Evolutionary conservation across 2,329 filamentous ascomycete genomes (phyloP).

Genomic region (Fusarium sp.): DNA sequence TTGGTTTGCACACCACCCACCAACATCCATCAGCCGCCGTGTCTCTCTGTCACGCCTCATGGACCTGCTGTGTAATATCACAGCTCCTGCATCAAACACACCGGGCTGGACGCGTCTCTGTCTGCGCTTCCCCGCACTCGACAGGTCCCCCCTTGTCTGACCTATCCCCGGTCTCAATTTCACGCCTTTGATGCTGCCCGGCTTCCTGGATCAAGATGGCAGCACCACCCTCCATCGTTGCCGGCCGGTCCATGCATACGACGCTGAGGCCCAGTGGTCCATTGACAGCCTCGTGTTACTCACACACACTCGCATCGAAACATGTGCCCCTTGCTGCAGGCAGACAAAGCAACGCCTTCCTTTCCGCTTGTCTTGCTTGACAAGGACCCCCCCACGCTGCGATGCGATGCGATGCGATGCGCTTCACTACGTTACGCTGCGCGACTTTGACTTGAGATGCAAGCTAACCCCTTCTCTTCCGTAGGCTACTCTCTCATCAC

Average conservation of each 20-base stretch:
- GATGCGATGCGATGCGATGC: not conserved
- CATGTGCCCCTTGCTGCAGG: conserved; percentile 27
- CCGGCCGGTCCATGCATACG: conserved; percentile 14
- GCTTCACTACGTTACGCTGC: not conserved
- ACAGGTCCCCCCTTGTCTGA: conserved; percentile 11
- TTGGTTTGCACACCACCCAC: conserved; percentile 26
- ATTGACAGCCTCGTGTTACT: conserved; percentile 36
- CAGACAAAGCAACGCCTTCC: conserved; percentile 19
- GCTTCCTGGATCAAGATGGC: conserved; percentile 37
- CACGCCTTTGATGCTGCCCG: conserved; percentile 18
- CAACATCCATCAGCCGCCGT: conserved; percentile 27
- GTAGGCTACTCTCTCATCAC: conserved; percentile 69
- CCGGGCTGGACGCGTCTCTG: conserved; percentile 15
- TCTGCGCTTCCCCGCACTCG: conserved; percentile 39
- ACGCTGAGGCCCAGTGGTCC: conserved; percentile 32
- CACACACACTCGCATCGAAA: conserved; percentile 27
- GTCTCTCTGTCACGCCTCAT: not conserved
- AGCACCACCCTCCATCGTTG: conserved; percentile 12
- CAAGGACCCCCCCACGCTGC: conserved; percentile 28
- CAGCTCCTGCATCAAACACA: conserved; percentile 32
- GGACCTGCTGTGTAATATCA: conserved; percentile 40
- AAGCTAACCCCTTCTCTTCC: conserved; percentile 39
- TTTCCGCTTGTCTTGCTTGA: conserved; percentile 19
- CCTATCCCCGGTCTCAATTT: conserved; percentile 23
- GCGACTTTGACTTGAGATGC: conserved; percentile 18